These are phyloP conservation scores for Jaltomata sinuosa DNA, from an alignment of 257 asterid species.

Conservation along the genomic window DNA sequence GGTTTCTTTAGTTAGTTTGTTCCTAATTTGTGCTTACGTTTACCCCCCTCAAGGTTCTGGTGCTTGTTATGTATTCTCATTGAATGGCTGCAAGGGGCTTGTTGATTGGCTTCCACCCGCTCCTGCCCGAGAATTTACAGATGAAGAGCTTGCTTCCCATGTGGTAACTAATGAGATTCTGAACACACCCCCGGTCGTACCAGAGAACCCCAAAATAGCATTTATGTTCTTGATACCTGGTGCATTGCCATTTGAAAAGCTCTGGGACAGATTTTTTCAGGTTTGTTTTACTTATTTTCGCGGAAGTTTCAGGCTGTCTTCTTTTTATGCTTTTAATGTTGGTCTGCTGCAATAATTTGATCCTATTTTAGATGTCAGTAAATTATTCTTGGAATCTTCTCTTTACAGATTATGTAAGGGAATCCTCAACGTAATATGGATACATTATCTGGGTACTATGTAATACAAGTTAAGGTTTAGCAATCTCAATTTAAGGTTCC, in stretches of 20 bases:
- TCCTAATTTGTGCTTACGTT: constrained; percentile 78
- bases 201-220: constrained; percentile 71
- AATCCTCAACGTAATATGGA: neutral
- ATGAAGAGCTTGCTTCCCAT: constrained; percentile 80
- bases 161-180: constrained; percentile 81
- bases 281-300: constrained; percentile 20
- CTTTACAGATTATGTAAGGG: neutral
- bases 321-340: neutral
- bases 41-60: constrained; percentile 82
- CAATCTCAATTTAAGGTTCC: neutral
- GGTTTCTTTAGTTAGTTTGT: constrained; percentile 81
- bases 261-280: constrained; percentile 98
- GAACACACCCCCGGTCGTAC: constrained; percentile 36
- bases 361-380: neutral
- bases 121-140: constrained; percentile 71
- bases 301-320: neutral
- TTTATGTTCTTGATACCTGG: constrained; percentile 93
- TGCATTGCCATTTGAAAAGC: constrained; percentile 92
- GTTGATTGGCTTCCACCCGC: constrained; percentile 82
- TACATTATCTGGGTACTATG: neutral
- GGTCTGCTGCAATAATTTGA: neutral
- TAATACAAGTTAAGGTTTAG: neutral
- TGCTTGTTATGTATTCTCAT: constrained; percentile 80
- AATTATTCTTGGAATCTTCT: neutral
- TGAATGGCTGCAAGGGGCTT: constrained; percentile 64